Percentiles rank a stretch among this genome's conserved stretches.
phyloP scores from a whole-genome alignment of 192 early-diverging fungal genomes.

The Mortierella claussenii region DNA sequence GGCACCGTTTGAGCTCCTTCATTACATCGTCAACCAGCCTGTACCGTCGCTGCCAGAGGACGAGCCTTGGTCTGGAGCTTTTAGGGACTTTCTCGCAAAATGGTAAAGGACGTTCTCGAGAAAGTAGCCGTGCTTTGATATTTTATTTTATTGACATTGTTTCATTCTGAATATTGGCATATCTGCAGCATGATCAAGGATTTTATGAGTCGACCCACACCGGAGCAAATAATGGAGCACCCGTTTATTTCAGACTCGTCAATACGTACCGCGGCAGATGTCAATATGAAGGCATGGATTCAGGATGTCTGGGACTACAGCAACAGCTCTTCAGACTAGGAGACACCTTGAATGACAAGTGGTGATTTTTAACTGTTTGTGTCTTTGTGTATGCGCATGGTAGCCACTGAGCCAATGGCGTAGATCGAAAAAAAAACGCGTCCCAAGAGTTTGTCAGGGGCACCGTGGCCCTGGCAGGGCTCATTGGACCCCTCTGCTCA shows the following conservation, averaged over 20 bases:
- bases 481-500: no score
- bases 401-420: no score
- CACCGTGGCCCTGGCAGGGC: no score
- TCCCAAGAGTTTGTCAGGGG: no score
- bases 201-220: conserved; percentile 72
- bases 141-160: neutral
- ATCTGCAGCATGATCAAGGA: conserved; percentile 78
- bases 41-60: conserved; percentile 82
- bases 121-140: neutral
- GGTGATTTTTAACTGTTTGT: no score
- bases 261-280: conserved; percentile 50
- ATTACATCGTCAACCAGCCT: conserved; percentile 92
- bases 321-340: neutral
- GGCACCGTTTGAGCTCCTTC: conserved; percentile 93
- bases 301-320: conserved; percentile 70
- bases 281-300: conserved; percentile 79
- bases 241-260: conserved; percentile 74
- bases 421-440: no score
- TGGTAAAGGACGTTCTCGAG: conserved; percentile 60
- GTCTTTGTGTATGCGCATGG: no score
- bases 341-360: no score
- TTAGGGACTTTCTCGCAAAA: conserved; percentile 75
- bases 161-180: neutral
- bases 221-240: conserved; percentile 73
- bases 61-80: conserved; percentile 65